A percentile compares a stretch with the other conserved stretches of the same genome.
Conservation (phyloP, 116 monocot species). For the Iris pallida region DNA sequence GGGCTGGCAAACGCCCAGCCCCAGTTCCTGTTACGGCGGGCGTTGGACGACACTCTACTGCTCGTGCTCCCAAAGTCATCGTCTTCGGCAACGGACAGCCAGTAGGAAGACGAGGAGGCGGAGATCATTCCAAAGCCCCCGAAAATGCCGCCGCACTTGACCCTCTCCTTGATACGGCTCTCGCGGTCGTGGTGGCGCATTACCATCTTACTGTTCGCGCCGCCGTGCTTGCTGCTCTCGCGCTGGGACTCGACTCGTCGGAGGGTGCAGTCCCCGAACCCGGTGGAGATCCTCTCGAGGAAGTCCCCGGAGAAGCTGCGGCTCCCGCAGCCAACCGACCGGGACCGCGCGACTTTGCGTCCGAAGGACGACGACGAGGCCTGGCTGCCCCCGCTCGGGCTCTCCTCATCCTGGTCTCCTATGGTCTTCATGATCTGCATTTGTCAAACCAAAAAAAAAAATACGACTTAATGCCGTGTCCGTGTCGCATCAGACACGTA, state of each 20-base stretch:
- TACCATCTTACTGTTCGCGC: no score
- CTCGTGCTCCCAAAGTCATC: constrained; percentile 9
- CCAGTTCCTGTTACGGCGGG: constrained; percentile 49
- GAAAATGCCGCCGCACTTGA: constrained; percentile 66
- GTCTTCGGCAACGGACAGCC: constrained; percentile 37
- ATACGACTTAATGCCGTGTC: background rate
- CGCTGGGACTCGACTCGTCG: constrained; percentile 84
- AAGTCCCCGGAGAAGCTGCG: constrained; percentile 91
- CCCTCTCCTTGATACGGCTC: constrained; percentile 32
- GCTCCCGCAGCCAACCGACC: constrained; percentile 89
- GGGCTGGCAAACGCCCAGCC: constrained; percentile 80
- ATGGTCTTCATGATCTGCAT: background rate
- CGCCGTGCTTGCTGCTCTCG: constrained; percentile 26
- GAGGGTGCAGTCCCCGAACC: constrained; percentile 83
- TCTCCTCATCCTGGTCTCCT: constrained; percentile 24
- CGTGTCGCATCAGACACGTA: background rate
- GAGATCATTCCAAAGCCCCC: constrained; percentile 54
- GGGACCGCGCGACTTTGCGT: constrained; percentile 70
- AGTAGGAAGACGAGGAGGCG: constrained; percentile 35
- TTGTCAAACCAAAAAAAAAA: no score
- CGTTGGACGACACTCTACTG: background rate
- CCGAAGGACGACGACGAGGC: constrained; percentile 45
- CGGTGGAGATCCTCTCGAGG: constrained; percentile 80
- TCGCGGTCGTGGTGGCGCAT: constrained; percentile 25
- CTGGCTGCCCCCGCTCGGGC: constrained; percentile 46